phyloP scores from a whole-genome alignment of 108 stramenopile genomes.

The Aurantiochytrium sp. region DNA sequence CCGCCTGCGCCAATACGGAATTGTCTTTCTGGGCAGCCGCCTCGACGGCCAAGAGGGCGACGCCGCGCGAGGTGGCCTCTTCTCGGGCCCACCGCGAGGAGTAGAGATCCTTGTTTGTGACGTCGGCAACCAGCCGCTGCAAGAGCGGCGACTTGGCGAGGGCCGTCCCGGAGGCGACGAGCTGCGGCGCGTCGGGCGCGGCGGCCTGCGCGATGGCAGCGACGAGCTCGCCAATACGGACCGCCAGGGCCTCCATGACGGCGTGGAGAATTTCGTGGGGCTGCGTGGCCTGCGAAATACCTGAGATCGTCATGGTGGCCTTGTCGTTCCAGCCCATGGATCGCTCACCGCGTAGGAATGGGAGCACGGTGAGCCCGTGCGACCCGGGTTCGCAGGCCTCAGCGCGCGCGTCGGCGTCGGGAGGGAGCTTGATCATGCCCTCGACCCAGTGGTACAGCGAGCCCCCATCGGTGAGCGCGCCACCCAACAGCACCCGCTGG shows the following conservation, averaged over 20 bases:
- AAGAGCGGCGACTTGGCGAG: not conserved
- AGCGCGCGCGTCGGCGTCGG: not conserved
- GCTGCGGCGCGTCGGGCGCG: not conserved
- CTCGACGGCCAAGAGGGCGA: not conserved
- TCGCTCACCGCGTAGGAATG: not conserved
- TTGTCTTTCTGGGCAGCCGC: not conserved
- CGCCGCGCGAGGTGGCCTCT: constrained; percentile 11
- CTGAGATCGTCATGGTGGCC: not conserved
- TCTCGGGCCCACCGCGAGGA: not conserved
- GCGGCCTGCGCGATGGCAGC: not conserved
- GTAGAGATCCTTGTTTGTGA: not conserved
- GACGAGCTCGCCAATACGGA: not conserved
- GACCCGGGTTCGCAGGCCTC: not conserved
- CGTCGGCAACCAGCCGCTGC: not conserved
- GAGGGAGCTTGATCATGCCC: not conserved
- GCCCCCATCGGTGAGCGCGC: constrained; percentile 1
- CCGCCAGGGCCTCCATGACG: not conserved
- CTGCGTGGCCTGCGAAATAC: not conserved
- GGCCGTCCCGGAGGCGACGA: not conserved
- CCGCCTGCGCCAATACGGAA: not conserved
- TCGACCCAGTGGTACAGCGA: not conserved
- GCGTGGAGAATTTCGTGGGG: not conserved
- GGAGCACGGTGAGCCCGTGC: not conserved
- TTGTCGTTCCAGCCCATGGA: constrained; percentile 25
- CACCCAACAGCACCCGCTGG: not conserved